Conservation (phyloP, 129 eudicot species). For the Artemisia annua region DNA sequence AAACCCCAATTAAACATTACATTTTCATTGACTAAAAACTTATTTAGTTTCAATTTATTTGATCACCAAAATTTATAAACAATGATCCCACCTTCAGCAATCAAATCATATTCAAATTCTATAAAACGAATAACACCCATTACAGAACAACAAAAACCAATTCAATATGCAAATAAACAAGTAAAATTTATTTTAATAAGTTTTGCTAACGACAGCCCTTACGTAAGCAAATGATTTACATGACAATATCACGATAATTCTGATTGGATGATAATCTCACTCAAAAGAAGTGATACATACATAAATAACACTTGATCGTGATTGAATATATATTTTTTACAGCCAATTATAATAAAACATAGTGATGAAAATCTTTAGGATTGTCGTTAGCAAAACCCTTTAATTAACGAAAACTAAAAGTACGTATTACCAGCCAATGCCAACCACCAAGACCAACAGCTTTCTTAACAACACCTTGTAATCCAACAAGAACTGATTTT, state of each 20-base stretch:
- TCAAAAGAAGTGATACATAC: not conserved
- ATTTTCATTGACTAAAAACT: slow-evolving; percentile 29
- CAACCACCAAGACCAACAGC: slow-evolving; percentile 98
- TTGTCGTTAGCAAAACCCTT: too few species aligned
- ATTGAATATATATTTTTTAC: too few species aligned
- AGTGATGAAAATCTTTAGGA: too few species aligned
- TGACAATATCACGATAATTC: too few species aligned
- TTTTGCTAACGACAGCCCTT: too few species aligned
- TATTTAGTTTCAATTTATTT: not conserved
- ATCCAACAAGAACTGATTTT: slow-evolving; percentile 83
- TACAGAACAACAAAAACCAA: slow-evolving; percentile 17
- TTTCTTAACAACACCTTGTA: slow-evolving; percentile 88
- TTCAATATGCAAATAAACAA: not conserved
- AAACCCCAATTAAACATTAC: too few species aligned
- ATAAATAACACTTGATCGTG: not conserved
- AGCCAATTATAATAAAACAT: too few species aligned
- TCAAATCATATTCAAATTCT: not conserved
- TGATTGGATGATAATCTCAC: too few species aligned
- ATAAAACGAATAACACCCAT: too few species aligned
- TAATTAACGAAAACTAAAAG: too few species aligned
- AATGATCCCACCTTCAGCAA: slow-evolving; percentile 21
- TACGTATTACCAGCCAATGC: slow-evolving; percentile 86
- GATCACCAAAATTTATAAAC: slow-evolving; percentile 11
- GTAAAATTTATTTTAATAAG: too few species aligned
- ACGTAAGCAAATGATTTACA: too few species aligned